These are phyloP conservation scores for Cytospora leucostoma DNA, from an alignment of 2,329 filamentous ascomycete genomes.

Conservation along the genomic window DNA sequence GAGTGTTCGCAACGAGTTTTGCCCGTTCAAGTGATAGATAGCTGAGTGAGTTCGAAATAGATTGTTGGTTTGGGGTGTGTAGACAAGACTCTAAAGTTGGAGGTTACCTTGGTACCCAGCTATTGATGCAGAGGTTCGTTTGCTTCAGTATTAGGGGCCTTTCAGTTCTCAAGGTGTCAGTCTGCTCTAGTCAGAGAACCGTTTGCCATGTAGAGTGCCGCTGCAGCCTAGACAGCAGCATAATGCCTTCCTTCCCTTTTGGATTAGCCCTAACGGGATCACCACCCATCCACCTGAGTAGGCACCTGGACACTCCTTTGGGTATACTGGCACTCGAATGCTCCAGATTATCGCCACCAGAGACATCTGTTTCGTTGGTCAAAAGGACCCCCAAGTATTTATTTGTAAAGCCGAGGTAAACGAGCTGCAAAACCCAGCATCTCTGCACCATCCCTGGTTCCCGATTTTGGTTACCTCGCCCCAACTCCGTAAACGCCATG, in stretches of 20 bases:
- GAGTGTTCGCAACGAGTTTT: not conserved
- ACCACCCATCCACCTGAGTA: not conserved
- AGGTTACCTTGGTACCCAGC: no score
- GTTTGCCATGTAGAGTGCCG: not conserved
- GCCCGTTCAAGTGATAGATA: not conserved
- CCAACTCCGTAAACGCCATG: constrained; percentile 1
- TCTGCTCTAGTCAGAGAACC: not conserved
- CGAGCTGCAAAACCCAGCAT: not conserved
- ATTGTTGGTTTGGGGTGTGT: not conserved
- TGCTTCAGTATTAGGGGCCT: not conserved
- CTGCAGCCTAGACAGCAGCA: not conserved
- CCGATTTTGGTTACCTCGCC: not conserved
- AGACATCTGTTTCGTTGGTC: not conserved
- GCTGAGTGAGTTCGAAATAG: no score
- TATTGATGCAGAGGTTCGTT: not conserved
- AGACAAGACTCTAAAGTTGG: not conserved
- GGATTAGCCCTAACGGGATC: no score
- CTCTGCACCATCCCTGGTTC: not conserved
- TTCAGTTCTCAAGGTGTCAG: not conserved
- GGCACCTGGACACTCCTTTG: not conserved
- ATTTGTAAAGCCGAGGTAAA: not conserved
- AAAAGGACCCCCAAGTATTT: not conserved
- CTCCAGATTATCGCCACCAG: not conserved
- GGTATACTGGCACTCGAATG: not conserved
- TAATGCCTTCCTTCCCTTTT: no score